Base-by-base conservation (phyloP, 441 rosid species). In the Populus hybrid region DNA sequence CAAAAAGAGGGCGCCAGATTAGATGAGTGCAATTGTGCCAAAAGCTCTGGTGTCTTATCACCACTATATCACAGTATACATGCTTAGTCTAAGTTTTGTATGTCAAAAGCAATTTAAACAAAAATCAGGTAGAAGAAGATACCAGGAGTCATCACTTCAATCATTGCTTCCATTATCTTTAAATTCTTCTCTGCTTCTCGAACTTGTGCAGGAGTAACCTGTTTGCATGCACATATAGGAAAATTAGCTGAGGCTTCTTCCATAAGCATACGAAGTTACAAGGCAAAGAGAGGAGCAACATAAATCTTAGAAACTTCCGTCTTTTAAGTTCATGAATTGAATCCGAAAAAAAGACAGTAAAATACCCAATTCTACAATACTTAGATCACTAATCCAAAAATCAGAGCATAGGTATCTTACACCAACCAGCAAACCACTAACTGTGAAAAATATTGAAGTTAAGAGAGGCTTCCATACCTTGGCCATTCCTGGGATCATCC, bases 401-500 rank as follows among this genome's bases (percentile, higher is more conserved):
- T 45, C 59, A 61, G 33, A 45, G 18, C 16, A 45, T 0, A 45
- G 20, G 56, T 11, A 66, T 42, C 26, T 50, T 59, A 26, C 28
- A 71, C 21, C 16, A 7, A 4, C 11, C 71, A 45, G 69, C 28
- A 56, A 26, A 35, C 28, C 6, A 76, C 10, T 73, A 23, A 53
- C 18, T 36, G 28, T 61, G 28, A 36, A 45, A 45, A 4, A 45
- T 9, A 64, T 64, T 64, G 67, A 64, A 64, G 67, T 68, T 72
- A 83, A 81, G 81, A 71, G 73, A 56, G 35, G 65, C 28, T 42
- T 68, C 38, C 79, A 33, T 83, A 89, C 97, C 97, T 96, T 96
- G 53, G 90, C 93, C 99, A 96, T 92, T 78, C 99, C 98, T 1
- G 98, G 99, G 73, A 96, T 94, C 99, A 96, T 96, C 83, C 99